Evolutionary conservation across 192 early-diverging fungal genomes (phyloP), one percentile per base, ranked within the genome.

Genomic region (Dissophora globulifera): DNA sequence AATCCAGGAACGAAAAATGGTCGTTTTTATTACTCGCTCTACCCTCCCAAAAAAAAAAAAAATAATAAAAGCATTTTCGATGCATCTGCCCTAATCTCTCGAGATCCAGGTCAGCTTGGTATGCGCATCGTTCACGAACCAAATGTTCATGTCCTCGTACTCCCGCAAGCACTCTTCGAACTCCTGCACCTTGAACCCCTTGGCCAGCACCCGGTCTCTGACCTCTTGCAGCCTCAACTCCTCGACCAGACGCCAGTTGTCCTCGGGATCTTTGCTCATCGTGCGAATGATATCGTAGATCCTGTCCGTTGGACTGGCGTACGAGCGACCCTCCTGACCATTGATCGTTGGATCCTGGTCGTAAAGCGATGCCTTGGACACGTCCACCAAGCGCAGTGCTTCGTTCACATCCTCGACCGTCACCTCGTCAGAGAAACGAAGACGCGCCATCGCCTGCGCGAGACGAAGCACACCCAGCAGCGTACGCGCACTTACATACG

Each of bases 401-500:
- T 96, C 95, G 46, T 94, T 91, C 23, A 96, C 93, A 80, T 96
- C 94, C 30, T 81, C 85, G 46, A 84, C 71, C 12, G 80, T 75
- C 12, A 95, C 93, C 25, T 79, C 79, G 20, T 88, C 86, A 20
- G 87, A 82, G 50, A 89, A 88, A 15, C 93, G 86, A 29, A 96
- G 67, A 52, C 95, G 90, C 0, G 95, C 93, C 78, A 90, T 81
- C 23, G 94, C 93, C 69, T 90, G 91, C 20, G 94, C 82, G 65
- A 96, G 78, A 31, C 95, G 92, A 62, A 96, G 83, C 20, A 96
- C 89, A 48, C 88, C 92, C 68, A 99, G 78, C 48, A 99, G 81
- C 10, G 95, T 94, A 81, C 97, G 87, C 9, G 93, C 91, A 54
- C 83, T 89, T 1, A 91, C 90, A 84, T 94, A 93, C 46, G 92